Conservation (phyloP, 768 basidiomycete genomes). For the Naganishia friedmannii region DNA sequence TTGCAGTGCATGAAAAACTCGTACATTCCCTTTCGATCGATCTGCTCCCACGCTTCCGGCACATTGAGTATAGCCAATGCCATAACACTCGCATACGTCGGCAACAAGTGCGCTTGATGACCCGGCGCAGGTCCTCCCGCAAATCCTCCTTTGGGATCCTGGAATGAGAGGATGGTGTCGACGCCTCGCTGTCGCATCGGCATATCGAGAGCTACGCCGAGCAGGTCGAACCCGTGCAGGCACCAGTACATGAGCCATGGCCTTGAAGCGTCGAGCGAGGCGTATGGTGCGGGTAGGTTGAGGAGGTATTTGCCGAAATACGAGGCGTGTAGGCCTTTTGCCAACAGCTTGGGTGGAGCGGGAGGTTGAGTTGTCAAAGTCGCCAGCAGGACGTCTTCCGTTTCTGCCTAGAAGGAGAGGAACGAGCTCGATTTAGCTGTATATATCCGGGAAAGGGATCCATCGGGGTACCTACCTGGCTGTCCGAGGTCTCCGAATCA, state of each 20-base stretch:
- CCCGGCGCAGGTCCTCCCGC: slow-evolving; percentile 72
- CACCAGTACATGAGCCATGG: slow-evolving; percentile 96
- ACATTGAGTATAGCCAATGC: slow-evolving; percentile 63
- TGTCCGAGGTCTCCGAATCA: slow-evolving; percentile 62
- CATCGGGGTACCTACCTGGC: slow-evolving; percentile 33
- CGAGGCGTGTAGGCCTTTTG: slow-evolving; percentile 68
- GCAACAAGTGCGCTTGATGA: slow-evolving; percentile 79
- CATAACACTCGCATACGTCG: slow-evolving; percentile 85
- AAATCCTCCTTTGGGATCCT: slow-evolving; percentile 86
- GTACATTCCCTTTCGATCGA: slow-evolving; percentile 76
- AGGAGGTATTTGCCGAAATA: slow-evolving; percentile 71
- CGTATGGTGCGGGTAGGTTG: slow-evolving; percentile 75
- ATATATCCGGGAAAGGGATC: not conserved
- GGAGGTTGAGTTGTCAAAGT: slow-evolving; percentile 5
- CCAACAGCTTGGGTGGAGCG: slow-evolving; percentile 55
- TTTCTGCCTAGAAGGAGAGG: slow-evolving; percentile 11
- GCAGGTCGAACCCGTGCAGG: slow-evolving; percentile 72
- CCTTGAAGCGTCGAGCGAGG: slow-evolving; percentile 85
- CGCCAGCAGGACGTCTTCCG: slow-evolving; percentile 4
- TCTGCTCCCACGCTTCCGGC: slow-evolving; percentile 72
- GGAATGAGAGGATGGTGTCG: slow-evolving; percentile 73
- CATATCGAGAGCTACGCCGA: slow-evolving; percentile 76
- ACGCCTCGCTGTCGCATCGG: slow-evolving; percentile 73
- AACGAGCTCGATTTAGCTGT: slow-evolving; percentile 45
- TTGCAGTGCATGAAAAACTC: slow-evolving; percentile 88